Evolutionary conservation across 2,329 filamentous ascomycete species (phyloP).

Genomic region (Colletotrichum graminicola): DNA sequence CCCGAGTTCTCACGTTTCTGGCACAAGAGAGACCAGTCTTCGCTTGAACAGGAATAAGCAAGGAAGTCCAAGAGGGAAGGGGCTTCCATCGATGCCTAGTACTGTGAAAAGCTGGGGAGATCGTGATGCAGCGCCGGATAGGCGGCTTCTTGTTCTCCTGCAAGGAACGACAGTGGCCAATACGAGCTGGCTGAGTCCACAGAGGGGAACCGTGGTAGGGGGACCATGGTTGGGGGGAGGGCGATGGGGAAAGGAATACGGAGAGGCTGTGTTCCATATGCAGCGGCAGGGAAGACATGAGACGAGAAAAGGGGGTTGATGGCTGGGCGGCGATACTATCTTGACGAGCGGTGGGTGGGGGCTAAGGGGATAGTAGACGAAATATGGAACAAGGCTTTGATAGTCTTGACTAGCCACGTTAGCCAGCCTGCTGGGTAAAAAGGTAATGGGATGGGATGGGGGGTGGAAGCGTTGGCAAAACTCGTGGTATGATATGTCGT

Average conservation of each 20-base stretch:
- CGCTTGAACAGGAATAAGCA: neutral
- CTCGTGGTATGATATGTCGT: constrained; percentile 4
- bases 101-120: neutral
- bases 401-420: constrained; percentile 15
- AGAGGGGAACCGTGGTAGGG: constrained; percentile 4
- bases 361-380: neutral
- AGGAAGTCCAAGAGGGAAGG: neutral
- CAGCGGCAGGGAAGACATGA: constrained; percentile 26
- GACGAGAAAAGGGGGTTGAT: constrained; percentile 25
- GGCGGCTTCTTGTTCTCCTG: constrained; percentile 12
- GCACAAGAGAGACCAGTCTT: constrained; percentile 38
- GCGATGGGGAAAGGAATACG: constrained; percentile 11
- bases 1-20: constrained; percentile 49
- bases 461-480: neutral
- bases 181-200: constrained; percentile 4
- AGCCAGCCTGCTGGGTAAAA: neutral
- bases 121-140: constrained; percentile 13
- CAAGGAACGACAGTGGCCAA: neutral
- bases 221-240: neutral
- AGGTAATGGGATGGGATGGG: neutral
- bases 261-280: constrained; percentile 30
- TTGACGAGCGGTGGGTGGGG: neutral
- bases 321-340: neutral
- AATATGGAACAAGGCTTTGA: constrained; percentile 1
- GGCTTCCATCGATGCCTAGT: neutral